Conservation (phyloP, 345 rosid species). For the Cardamine occulta region DNA sequence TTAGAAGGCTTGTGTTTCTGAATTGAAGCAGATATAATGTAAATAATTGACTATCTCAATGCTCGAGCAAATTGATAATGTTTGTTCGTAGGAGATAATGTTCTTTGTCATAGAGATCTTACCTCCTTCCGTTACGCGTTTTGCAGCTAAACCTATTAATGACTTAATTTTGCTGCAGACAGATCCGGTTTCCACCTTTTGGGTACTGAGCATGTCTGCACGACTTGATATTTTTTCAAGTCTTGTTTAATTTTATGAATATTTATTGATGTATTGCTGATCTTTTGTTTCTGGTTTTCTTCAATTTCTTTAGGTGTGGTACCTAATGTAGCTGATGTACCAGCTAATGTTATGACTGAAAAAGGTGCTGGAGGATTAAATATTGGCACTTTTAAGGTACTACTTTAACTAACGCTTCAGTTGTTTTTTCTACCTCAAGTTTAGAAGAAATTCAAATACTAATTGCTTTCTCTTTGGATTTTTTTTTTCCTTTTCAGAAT, state of each 20-base stretch:
- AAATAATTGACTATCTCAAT: not conserved
- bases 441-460: not conserved
- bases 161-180: conserved; percentile 47
- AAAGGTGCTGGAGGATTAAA: conserved; percentile 43
- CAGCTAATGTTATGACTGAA: conserved; percentile 30
- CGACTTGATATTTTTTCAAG: conserved; percentile 14
- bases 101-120: conserved; percentile 27
- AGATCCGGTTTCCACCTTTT: conserved; percentile 43
- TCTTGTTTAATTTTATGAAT: not conserved
- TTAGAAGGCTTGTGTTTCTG: not conserved
- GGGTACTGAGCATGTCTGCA: conserved; percentile 44
- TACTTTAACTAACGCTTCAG: not conserved
- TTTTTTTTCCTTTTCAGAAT: conserved; percentile 34
- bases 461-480: not conserved
- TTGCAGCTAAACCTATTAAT: conserved; percentile 42
- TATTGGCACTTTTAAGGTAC: conserved; percentile 47
- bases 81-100: not conserved
- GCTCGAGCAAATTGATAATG: not conserved
- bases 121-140: conserved; percentile 35
- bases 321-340: conserved; percentile 28
- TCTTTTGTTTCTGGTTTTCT: conserved; percentile 14
- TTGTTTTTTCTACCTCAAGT: not conserved
- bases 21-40: not conserved
- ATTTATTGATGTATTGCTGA: conserved; percentile 6
- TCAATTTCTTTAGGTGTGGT: conserved; percentile 46